Evolutionary conservation across 441 rosid genomes (phyloP).

Genomic region (Viola pubescens): DNA sequence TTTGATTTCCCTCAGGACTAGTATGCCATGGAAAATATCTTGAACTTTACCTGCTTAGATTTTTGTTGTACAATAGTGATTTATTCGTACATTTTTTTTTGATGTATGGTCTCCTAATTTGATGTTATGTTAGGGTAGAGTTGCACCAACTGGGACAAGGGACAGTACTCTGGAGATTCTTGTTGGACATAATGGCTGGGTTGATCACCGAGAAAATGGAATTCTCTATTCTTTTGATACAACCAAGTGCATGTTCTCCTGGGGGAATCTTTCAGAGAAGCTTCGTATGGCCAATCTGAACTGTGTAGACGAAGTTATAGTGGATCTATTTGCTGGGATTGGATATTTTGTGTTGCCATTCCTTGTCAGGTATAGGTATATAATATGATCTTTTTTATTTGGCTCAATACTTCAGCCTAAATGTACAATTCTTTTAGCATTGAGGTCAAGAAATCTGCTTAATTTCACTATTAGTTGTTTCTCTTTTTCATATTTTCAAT

Average conservation of each 20-base stretch:
- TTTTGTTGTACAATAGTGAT: constrained; percentile 10
- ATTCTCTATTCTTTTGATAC: constrained; percentile 81
- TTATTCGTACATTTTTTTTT: constrained; percentile 10
- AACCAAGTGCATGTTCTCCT: constrained; percentile 92
- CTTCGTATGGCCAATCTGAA: constrained; percentile 71
- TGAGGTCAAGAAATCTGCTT: too few species aligned
- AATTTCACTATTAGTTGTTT: too few species aligned
- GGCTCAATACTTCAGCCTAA: too few species aligned
- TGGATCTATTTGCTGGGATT: constrained; percentile 90
- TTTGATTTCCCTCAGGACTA: not conserved
- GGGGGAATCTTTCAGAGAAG: constrained; percentile 98
- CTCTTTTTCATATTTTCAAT: too few species aligned
- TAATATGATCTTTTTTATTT: not conserved
- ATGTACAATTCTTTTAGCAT: too few species aligned
- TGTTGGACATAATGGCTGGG: constrained; percentile 87
- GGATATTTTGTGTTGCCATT: constrained; percentile 86
- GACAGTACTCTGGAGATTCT: constrained; percentile 80
- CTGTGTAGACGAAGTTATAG: constrained; percentile 60
- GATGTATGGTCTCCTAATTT: constrained; percentile 11
- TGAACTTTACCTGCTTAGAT: constrained; percentile 3
- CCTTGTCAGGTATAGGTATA: constrained; percentile 60
- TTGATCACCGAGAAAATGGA: constrained; percentile 75
- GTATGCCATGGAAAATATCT: not conserved
- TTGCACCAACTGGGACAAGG: constrained; percentile 71
- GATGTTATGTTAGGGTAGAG: constrained; percentile 50